Evolutionary conservation across 768 basidiomycete genomes (phyloP).

Genomic region (Lentinula detonsa): DNA sequence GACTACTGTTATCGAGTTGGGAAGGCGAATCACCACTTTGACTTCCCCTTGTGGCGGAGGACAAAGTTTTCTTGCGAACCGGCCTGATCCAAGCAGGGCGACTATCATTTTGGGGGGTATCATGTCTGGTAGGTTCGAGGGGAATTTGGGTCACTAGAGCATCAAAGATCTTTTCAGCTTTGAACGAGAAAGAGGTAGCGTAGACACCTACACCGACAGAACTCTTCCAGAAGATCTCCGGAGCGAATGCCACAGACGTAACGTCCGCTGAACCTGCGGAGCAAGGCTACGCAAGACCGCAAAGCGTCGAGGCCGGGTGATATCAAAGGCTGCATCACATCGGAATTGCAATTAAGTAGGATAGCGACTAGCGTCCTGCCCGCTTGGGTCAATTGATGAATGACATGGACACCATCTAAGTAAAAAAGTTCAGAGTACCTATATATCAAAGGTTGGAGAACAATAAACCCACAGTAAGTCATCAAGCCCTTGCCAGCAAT

Average conservation of each 20-base stretch:
- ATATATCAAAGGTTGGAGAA: neutral
- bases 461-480: constrained; percentile 77
- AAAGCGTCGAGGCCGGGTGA: constrained; percentile 80
- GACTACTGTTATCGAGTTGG: constrained; percentile 46
- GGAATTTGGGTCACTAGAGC: constrained; percentile 76
- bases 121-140: constrained; percentile 60
- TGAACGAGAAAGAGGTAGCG: constrained; percentile 1
- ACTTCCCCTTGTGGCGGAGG: constrained; percentile 30
- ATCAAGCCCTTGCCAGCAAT: constrained; percentile 85
- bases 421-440: neutral
- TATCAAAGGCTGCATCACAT: constrained; percentile 67
- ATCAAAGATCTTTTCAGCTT: neutral
- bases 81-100: constrained; percentile 89
- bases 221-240: constrained; percentile 92
- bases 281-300: constrained; percentile 81
- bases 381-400: constrained; percentile 92
- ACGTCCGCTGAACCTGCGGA: constrained; percentile 83
- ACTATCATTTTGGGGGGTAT: constrained; percentile 39
- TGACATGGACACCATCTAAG: constrained; percentile 89
- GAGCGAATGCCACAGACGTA: constrained; percentile 90
- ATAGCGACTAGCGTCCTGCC: constrained; percentile 87
- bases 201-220: constrained; percentile 65
- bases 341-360: constrained; percentile 82
- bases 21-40: constrained; percentile 39
- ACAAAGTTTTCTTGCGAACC: constrained; percentile 69